Conservation (phyloP, 805 yeast genomes). For the Wickerhamomyces strasburgensis region DNA sequence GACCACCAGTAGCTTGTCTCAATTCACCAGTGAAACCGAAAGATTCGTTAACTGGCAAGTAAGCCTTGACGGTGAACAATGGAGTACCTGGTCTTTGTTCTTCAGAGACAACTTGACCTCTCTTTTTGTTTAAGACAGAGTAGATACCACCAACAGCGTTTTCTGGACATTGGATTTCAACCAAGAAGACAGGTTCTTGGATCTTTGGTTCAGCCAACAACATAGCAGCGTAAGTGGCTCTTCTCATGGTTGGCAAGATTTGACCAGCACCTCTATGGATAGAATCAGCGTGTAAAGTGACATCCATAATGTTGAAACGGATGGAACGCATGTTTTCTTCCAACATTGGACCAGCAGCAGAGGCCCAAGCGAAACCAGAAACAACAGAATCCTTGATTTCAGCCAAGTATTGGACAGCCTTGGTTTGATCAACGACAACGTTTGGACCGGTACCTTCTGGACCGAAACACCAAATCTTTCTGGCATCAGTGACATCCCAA, state of each 20-base stretch:
- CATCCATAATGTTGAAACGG: slow-evolving; percentile 98
- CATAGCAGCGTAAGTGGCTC: slow-evolving; percentile 98
- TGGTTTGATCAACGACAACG: slow-evolving; percentile 98
- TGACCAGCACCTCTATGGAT: slow-evolving; percentile 99
- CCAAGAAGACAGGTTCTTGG: slow-evolving; percentile 99
- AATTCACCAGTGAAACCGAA: slow-evolving; percentile 99
- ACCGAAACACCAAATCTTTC: slow-evolving; percentile 99
- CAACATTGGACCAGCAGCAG: slow-evolving; percentile 98
- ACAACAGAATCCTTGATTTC: slow-evolving; percentile 99
- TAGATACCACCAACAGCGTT: slow-evolving; percentile 99
- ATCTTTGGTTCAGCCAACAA: slow-evolving; percentile 97
- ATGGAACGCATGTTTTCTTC: slow-evolving; percentile 96
- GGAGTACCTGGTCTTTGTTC: slow-evolving; percentile 99
- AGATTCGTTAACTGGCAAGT: slow-evolving; percentile 99
- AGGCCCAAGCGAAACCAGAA: slow-evolving; percentile 99
- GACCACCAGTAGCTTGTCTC: slow-evolving; percentile 99
- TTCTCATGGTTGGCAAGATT: slow-evolving; percentile 99
- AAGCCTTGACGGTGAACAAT: slow-evolving; percentile 98
- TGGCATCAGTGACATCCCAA: slow-evolving; percentile 99
- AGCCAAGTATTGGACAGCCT: slow-evolving; percentile 98
- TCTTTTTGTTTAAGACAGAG: slow-evolving; percentile 98
- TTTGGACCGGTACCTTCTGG: slow-evolving; percentile 99
- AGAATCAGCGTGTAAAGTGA: slow-evolving; percentile 99
- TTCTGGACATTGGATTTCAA: slow-evolving; percentile 99
- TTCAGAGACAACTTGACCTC: slow-evolving; percentile 99